Percentiles rank a stretch among this genome's conserved stretches.
phyloP scores from a whole-genome alignment of 441 rosid genomes.

The Gossypium gossypioides region DNA sequence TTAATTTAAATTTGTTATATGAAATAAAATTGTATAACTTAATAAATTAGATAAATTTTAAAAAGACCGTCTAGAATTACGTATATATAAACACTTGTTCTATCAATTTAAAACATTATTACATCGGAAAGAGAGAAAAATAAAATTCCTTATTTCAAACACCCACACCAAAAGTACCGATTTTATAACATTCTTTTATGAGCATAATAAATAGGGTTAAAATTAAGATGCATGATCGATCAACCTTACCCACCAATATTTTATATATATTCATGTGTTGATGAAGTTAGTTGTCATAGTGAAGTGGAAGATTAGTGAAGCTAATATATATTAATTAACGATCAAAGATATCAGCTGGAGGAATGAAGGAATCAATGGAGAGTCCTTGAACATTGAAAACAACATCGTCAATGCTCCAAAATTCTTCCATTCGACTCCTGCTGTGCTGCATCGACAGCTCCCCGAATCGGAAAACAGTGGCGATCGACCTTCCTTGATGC shows the following conservation, averaged over 20 bases:
- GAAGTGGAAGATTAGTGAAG: background rate
- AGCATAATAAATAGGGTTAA: background rate
- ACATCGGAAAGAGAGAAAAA: background rate
- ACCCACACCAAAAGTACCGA: background rate
- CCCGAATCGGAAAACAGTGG: conserved; percentile 74
- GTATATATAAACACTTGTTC: background rate
- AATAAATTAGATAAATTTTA: no score
- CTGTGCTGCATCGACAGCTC: conserved; percentile 64
- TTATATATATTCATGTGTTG: background rate
- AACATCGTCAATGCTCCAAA: conserved; percentile 83
- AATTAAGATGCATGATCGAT: background rate
- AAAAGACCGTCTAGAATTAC: background rate
- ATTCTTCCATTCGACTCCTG: conserved; percentile 79
- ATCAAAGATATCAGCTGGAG: conserved; percentile 73
- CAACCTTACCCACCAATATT: background rate
- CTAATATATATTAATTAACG: background rate
- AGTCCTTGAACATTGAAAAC: conserved; percentile 81
- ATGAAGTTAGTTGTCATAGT: background rate
- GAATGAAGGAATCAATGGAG: conserved; percentile 68
- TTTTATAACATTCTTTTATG: background rate
- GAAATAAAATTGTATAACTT: no score
- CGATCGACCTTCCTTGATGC: conserved; percentile 75
- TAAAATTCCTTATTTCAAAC: background rate
- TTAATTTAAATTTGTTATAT: no score
- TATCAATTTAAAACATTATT: background rate